Base-by-base conservation (phyloP, 306 rosid species). In the Cucurbita maxima region DNA sequence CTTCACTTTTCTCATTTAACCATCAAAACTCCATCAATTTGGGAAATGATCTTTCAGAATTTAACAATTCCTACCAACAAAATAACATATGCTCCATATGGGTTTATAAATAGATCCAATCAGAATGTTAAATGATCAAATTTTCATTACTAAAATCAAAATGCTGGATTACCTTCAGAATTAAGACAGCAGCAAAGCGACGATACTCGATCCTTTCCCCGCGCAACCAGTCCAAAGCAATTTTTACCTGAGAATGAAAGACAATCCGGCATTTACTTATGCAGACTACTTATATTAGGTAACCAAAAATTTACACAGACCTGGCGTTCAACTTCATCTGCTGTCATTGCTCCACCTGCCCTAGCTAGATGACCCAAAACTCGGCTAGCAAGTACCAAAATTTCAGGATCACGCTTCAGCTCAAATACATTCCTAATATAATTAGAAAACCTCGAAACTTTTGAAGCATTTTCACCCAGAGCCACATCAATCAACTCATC, bases 271-370 rank as follows among this genome's bases (percentile, higher is more conserved):
- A 52, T 36, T 74, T 38, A 56, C 78, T 63, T 45, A 48, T 78
- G 16, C 55, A 30, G 44, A 67, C 48, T 37, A 60, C 58, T 15
- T 50, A 47, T 11, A 18, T 8, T 36, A 56, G 13, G 22, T 6
- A 71, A 14, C 48, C 4, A 75, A 50, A 22, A n/a, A n/a, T 50
- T 22, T 16, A 16, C 53, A 83, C 78, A 40, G 60, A 93, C 99
- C 96, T 94, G 99, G 74, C 87, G 87, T 86, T 94, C 96, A 54
- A 94, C 97, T 86, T 94, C 97, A 80, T 94, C 97, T 0, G 97
- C 97, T 13, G 99, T 94, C 97, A 91, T 94, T 61, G 99, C 92
- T 56, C 99, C 99, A 7, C 99, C 99, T 5, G 99, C 97, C 83
- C 96, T 84, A 44, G 92, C 99, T 12, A 94, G 87, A 75, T 94